These are phyloP conservation scores for Salix exigua DNA, from an alignment of 345 rosid genomes.

Conservation along the genomic window DNA sequence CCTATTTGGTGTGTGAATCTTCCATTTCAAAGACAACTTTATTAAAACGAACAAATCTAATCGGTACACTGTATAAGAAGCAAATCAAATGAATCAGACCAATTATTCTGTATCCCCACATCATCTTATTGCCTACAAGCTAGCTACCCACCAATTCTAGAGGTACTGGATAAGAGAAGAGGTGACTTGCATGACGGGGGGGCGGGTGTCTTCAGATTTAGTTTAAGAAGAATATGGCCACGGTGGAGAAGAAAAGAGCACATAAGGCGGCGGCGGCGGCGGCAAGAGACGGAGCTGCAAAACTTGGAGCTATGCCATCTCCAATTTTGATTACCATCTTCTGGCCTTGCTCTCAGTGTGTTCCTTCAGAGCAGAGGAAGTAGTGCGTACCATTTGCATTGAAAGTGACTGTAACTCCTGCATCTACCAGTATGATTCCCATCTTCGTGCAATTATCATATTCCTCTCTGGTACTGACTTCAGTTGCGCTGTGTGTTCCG, in stretches of 20 bases:
- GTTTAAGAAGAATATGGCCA: background rate
- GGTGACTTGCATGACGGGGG: background rate
- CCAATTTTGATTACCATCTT: constrained; percentile 24
- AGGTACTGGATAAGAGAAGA: too few relatives aligned
- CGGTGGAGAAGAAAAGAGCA: background rate
- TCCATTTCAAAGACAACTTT: too few relatives aligned
- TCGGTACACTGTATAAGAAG: too few relatives aligned
- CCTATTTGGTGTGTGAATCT: too few relatives aligned
- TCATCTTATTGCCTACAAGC: too few relatives aligned
- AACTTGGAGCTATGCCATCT: constrained; percentile 8
- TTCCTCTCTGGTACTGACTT: background rate
- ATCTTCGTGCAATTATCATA: constrained; percentile 23
- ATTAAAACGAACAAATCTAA: too few relatives aligned
- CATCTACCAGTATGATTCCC: background rate
- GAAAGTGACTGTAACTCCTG: background rate
- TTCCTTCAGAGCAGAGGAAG: constrained; percentile 25
- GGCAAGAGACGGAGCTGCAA: constrained; percentile 6
- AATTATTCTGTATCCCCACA: too few relatives aligned
- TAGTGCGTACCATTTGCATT: constrained; percentile 16
- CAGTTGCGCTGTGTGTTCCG: constrained; percentile 22
- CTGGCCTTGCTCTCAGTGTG: constrained; percentile 31
- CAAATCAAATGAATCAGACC: background rate
- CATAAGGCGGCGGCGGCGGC: background rate
- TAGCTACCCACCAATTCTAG: too few relatives aligned
- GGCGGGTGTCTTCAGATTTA: background rate